Base-by-base conservation (phyloP, 495 filamentous ascomycete species). In the Venustampulla echinocandica region DNA sequence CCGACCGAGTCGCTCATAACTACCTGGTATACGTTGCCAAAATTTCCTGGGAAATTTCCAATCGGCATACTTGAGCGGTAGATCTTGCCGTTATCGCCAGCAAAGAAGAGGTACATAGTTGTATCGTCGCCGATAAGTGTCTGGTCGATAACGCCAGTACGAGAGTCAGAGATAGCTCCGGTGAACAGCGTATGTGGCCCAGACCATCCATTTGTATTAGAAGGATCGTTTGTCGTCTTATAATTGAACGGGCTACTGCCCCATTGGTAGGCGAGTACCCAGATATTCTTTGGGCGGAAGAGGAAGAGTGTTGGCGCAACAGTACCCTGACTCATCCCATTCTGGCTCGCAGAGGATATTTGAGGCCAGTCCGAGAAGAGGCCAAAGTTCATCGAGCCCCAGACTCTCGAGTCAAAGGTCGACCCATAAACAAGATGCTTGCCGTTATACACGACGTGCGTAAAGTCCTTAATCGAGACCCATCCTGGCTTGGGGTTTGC, bases 81-180 rank as follows among this genome's bases (percentile, higher is more conserved):
- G 57, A 82, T 75, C 41, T 70, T 73, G 60, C 79, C 79, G 47
- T 82, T 77, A 52, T 82, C 78, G 4, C 76, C 78, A 0, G 71
- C 66, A 43, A 80, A 82, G 68, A 81, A 82, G 0, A 81, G 67
- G 53, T 79, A 79, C 70, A 80, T 79, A 52, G 69, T 66, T 3
- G 53, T 59, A 41, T 52, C 57, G 64, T 81, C 79, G 45, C 69
- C 73, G 52, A 81, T 79, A 42, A 81, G 44, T 0, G 75, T 69
- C 58, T 77, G 75, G 56, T 81, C 78, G 58, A 82, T 76, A 9
- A 57, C 49, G 2, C 74, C 73, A 1, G 68, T 74, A 53, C 56
- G 50, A 7, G 69, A 69, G 54, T 52, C 64, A 2, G 69, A 47
- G 56, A 80, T 74, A 18, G 49, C 65, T 27, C 77, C 76, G 2